Evolutionary conservation across 2,329 filamentous ascomycete species (phyloP), one percentile per base, ranked within the genome.

Genomic region (Sodiomyces alkalinus): DNA sequence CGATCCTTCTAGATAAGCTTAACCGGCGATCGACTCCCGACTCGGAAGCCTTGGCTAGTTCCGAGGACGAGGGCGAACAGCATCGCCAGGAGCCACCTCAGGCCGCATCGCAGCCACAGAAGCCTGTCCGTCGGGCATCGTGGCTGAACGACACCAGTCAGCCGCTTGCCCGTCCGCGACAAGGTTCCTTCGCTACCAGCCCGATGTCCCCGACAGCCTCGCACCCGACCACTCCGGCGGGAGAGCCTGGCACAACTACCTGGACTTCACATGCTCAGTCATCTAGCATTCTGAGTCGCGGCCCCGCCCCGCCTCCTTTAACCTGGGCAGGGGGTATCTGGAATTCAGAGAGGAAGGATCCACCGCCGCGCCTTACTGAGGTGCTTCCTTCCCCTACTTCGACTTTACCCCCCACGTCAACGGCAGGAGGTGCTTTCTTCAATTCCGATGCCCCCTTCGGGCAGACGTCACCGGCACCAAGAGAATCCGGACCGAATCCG

Each of bases 31-130:
- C 83, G 6, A 94, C 87, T 2, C 87, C 87, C 14, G 90, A 96
- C 48, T 94, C 86, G 4, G 87, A 96, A 49, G 87, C 82, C 28
- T 60, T 96, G 34, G 85, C 80, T 29, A 96, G 87, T 40, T 94
- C 86, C 9, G 90, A 96, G 51, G 90, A 96, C 50, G 90, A 98
- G 52, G 67, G 62, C 32, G 80, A 93, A 35, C 64, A 73, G 46
- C 64, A 68, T 39, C 62, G 62, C 24, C 60, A 69, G 40, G 68
- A 66, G 32, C 51, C 47, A 43, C 55, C 55, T 37, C 62, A 62
- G 42, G 55, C 53, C 42, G 48, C 48, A 34, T 45, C 50, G 31
- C 68, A 59, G 41, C 65, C 57, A 27, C 64, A 56, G 27, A 80
- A 75, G 42, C 70, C 78, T 26, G 67, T 66, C 16, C 72, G 81